Conservation (phyloP, 352 stramenopile genomes). For the Hyaloperonospora arabidopsidis region DNA sequence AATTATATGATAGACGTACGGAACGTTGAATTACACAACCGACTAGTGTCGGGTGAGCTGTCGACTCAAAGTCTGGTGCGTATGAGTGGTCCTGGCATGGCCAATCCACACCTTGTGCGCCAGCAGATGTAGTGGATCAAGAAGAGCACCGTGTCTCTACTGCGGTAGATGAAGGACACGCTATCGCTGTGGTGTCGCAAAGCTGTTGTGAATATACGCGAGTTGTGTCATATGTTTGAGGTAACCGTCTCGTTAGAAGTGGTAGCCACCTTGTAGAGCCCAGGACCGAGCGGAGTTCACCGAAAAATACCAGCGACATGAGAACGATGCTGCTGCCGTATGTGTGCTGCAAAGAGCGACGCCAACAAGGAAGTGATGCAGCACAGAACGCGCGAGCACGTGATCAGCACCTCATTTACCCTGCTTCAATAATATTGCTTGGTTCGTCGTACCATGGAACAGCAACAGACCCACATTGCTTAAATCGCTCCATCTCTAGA, state of each 20-base stretch:
- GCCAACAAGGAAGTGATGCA: too few species aligned
- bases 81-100: constrained; percentile 74
- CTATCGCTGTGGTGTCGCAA: constrained; percentile 78
- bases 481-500: too few species aligned
- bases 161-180: constrained; percentile 66
- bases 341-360: too few species aligned
- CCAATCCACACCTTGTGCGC: constrained; percentile 71
- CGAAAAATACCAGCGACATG: neutral
- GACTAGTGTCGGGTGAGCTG: constrained; percentile 57
- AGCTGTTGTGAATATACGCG: constrained; percentile 72
- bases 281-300: neutral
- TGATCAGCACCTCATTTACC: too few species aligned
- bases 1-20: constrained; percentile 79
- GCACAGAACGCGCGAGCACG: too few species aligned
- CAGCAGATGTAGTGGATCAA: constrained; percentile 82
- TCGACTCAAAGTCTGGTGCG: constrained; percentile 48
- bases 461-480: too few species aligned
- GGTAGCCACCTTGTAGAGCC: constrained; percentile 27
- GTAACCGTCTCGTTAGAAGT: constrained; percentile 70
- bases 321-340: too few species aligned
- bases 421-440: too few species aligned
- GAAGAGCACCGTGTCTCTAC: constrained; percentile 71
- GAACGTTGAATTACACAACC: constrained; percentile 56
- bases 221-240: constrained; percentile 76
- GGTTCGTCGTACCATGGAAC: too few species aligned